These are phyloP conservation scores for Cutaneotrichosporon sp. DNA, from an alignment of 1,284 basidiomycete species.

Conservation along the genomic window DNA sequence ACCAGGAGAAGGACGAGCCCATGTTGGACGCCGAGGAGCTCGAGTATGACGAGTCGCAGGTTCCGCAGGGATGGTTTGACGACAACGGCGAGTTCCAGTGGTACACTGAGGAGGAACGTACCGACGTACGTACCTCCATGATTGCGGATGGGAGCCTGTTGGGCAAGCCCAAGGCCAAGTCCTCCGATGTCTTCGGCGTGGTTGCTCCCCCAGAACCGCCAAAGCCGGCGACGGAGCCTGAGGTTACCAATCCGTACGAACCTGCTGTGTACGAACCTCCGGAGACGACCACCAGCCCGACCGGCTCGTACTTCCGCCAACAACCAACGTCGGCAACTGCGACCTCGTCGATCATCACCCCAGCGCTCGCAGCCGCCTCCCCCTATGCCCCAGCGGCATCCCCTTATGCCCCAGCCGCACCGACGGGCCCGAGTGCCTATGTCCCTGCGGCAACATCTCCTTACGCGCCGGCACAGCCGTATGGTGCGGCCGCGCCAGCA, in stretches of 20 bases:
- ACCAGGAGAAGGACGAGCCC: conserved; percentile 7
- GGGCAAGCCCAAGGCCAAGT: conserved; percentile 4
- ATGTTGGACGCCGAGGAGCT: conserved; percentile 15
- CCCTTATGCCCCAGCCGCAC: conserved; percentile 24
- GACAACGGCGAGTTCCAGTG: conserved; percentile 44
- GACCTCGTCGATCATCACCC: background rate
- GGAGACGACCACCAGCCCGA: background rate
- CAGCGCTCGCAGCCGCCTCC: background rate
- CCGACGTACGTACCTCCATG: conserved; percentile 41
- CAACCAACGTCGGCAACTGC: background rate
- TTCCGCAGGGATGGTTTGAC: conserved; percentile 50
- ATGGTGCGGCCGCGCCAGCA: conserved; percentile 7
- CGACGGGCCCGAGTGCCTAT: conserved; percentile 4
- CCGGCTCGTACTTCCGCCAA: conserved; percentile 6
- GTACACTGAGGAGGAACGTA: conserved; percentile 48
- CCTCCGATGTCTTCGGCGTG: background rate
- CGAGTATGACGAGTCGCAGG: conserved; percentile 33
- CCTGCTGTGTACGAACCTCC: conserved; percentile 16
- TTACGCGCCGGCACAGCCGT: background rate
- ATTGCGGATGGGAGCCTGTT: conserved; percentile 22
- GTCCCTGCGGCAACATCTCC: conserved; percentile 3
- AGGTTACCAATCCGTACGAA: background rate
- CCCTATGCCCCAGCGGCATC: background rate
- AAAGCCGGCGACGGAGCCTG: background rate
- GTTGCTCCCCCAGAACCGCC: background rate